Evolutionary conservation across 1,139 yeast genomes (phyloP), one percentile per base, ranked within the genome.

Genomic region (Lodderomyces jiufengensis): DNA sequence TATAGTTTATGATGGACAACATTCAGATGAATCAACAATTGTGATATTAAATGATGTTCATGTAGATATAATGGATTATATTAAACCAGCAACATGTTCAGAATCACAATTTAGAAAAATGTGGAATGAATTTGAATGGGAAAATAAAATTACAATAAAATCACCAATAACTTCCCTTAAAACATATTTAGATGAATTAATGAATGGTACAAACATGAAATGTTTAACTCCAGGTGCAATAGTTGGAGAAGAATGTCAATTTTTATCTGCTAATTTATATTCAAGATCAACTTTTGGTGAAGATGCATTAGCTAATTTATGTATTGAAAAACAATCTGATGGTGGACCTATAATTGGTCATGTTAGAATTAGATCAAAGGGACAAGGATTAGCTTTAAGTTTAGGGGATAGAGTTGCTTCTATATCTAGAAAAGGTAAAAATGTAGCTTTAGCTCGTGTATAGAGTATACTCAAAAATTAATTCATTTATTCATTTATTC

Each of bases 81-180:
- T 94, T 59, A 87, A 86, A 59, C 97, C 98, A 16, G 95, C 95
- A 10, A 74, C 78, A 20, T 87, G 96, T 60, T 69, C 88, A 12
- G 98, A 92, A 61, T 78, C 81, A 35, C 84, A 78, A 49, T 94
- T 94, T 85, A 85, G 98, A 54, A 78, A 81, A 52, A 90, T 90
- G 97, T 94, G 99, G 99, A 86, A 88, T 59, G 97, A 90, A 60
- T 94, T 94, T 58, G 99, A 94, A 66, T 94, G 99, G 99, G 99
- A 94, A 63, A 94, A 94, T 67, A 94, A 94, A 69, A 92, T 94
- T 54, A 85, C 92, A 44, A 85, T 94, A 56, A 82, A 84, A 51
- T 80, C 95, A 3, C 72, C 70, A 39, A 72, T 82, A 51, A 63
- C 76, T 29, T 66, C 90, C 1, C 73, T 94, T 55, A 83, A 82